Evolutionary conservation across 257 asterid genomes (phyloP).

Genomic region (Nicotiana sylvestris): DNA sequence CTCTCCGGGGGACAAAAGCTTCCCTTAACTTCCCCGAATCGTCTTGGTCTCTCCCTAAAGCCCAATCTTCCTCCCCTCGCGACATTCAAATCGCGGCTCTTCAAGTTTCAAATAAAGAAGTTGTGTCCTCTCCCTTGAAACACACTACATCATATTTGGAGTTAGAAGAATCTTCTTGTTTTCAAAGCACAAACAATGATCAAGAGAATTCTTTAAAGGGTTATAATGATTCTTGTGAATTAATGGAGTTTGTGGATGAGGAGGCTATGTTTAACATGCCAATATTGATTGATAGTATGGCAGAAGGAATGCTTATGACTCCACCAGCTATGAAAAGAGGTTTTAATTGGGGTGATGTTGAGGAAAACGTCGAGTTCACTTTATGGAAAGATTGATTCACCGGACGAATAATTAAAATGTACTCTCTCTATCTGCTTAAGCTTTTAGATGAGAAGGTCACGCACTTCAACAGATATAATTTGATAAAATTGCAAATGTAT

Average conservation of each 20-base stretch:
- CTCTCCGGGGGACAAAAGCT: constrained; percentile 32
- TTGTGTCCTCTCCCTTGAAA: neutral
- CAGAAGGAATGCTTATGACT: constrained; percentile 77
- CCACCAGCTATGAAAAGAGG: constrained; percentile 69
- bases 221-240: neutral
- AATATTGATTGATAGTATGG: constrained; percentile 60
- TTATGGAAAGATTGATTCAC: constrained; percentile 40
- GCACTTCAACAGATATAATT: no score
- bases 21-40: constrained; percentile 30
- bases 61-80: constrained; percentile 21
- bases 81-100: constrained; percentile 38
- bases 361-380: constrained; percentile 28
- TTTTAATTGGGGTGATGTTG: constrained; percentile 37
- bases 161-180: neutral
- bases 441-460: no score
- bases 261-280: constrained; percentile 76
- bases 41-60: constrained; percentile 20
- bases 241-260: constrained; percentile 40
- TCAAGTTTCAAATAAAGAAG: constrained; percentile 19
- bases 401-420: no score
- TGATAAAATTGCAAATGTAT: no score
- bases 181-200: neutral
- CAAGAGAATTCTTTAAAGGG: neutral
- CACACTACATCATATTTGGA: neutral
- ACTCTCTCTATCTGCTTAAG: no score